Evolutionary conservation across 257 asterid genomes (phyloP).

Genomic region (Apocynum venetum): DNA sequence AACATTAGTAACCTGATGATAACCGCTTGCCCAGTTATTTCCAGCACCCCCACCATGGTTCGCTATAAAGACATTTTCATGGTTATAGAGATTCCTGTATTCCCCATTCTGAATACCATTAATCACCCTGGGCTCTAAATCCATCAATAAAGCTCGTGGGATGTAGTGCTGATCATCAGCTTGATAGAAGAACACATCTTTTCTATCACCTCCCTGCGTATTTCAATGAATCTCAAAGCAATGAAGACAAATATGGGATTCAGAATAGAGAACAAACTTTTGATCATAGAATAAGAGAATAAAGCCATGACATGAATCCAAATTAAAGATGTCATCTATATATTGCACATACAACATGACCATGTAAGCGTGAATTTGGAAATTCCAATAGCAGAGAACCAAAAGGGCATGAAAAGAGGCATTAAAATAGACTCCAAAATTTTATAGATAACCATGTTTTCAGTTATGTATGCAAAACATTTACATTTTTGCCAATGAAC

Average conservation of each 20-base stretch:
- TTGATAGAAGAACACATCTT: constrained; percentile 98
- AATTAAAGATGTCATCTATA: background rate
- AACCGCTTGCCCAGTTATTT: constrained; percentile 99
- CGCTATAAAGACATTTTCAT: constrained; percentile 85
- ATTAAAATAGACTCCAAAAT: background rate
- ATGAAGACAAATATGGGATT: background rate
- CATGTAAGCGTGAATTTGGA: background rate
- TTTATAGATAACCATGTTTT: background rate
- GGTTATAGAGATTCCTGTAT: constrained; percentile 92
- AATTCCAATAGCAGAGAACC: background rate
- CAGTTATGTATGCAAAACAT: background rate
- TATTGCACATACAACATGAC: background rate
- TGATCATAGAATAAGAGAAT: background rate
- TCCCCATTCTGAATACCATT: constrained; percentile 96
- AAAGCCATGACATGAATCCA: background rate
- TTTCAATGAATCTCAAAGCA: constrained; percentile 1
- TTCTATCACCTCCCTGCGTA: constrained; percentile 92
- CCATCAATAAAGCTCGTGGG: constrained; percentile 96
- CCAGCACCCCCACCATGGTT: constrained; percentile 99
- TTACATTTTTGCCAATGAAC: background rate
- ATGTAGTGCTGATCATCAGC: constrained; percentile 98
- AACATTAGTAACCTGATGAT: constrained; percentile 68
- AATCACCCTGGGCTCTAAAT: constrained; percentile 97
- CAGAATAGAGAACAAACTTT: background rate
- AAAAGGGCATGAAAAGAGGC: background rate